Percentiles rank a stretch among this genome's conserved stretches.
Conservation (phyloP, 192 early-diverging fungal genomes). For the Allomyces macrogynus region DNA sequence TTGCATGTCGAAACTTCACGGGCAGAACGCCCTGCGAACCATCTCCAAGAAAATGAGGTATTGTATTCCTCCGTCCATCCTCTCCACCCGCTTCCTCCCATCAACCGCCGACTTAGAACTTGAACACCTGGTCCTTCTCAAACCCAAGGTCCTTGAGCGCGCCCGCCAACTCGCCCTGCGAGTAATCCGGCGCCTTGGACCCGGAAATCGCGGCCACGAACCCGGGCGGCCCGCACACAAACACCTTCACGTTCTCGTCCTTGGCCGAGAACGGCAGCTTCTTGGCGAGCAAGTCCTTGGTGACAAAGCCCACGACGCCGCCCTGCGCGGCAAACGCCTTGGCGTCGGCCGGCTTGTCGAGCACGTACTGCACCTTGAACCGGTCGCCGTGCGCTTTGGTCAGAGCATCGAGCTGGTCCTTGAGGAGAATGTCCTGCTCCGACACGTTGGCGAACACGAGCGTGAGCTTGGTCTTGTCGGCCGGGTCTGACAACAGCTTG, state of each 20-base stretch:
- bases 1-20: too few relatives aligned
- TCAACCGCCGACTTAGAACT: conserved; percentile 10
- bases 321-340: conserved; percentile 9
- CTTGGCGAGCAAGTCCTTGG: conserved; percentile 11
- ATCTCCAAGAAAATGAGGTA: too few relatives aligned
- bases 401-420: conserved; percentile 36
- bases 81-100: too few relatives aligned
- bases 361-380: conserved; percentile 42
- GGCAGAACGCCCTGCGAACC: too few relatives aligned
- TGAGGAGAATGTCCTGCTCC: conserved; percentile 45
- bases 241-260: conserved; percentile 25
- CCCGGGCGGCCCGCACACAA: conserved; percentile 23
- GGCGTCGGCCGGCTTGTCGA: conserved; percentile 32
- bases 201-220: conserved; percentile 11
- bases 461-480: conserved; percentile 47
- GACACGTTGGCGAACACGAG: conserved; percentile 49
- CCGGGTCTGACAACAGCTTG: conserved; percentile 32
- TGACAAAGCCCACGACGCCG: conserved; percentile 15
- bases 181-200: conserved; percentile 17
- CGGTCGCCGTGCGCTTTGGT: conserved; percentile 33
- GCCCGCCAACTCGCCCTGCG: conserved; percentile 21
- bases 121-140: conserved; percentile 16
- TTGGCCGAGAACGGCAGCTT: conserved; percentile 6
- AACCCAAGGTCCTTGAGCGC: conserved; percentile 23
- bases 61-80: too few relatives aligned